Base-by-base conservation (phyloP, 1,284 basidiomycete genomes). In the Tilletia horrida region DNA sequence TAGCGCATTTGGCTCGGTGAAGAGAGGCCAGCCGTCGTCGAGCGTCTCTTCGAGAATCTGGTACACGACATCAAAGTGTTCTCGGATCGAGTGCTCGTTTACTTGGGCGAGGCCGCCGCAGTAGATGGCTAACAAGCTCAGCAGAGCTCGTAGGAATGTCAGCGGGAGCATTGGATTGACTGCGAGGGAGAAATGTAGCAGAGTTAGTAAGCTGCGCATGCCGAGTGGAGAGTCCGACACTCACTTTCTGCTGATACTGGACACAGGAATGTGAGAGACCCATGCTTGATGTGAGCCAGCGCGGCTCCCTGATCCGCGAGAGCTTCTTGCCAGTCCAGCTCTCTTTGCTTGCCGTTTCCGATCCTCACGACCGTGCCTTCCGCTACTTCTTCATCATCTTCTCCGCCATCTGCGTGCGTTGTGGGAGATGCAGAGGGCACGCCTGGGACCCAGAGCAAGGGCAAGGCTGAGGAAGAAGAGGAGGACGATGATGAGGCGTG, bases 101-200 rank as follows among this genome's bases (percentile, higher is more conserved):
- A 80, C 67, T 14, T 66, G 52, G 6, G 66, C 47, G 1, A 73
- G 71, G 27, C 72, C 68, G 40, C 68, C 66, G 16, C 73, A 72
- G 42, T 75, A 59, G 55, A 59, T 59, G 55, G 55, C 55, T 71
- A 1, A 68, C 69, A 27, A 79, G 72, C 52, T 80, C 61, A 91
- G 84, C 77, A 97, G 93, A 0, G 89, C 88, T 76, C 91, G 88
- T 27, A 97, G 83, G 81, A 96, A 97, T 0, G 92, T 86, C 79
- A 97, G 92, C 2, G 90, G 92, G 65, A 93, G 88, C 29, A 95
- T 83, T 0, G 93, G 93, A 79, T 97, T 93, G 76, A 90, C 35
- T 40, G 35, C n/a, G n/a, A n/a, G n/a, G n/a, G 35, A 40, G 35
- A 40, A 40, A 40, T 40, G 91, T 44, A 23, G 14, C n/a, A 23